Percentiles rank a stretch among this genome's conserved stretches.
Evolutionary conservation across 2,329 filamentous ascomycete genomes (phyloP).

Genomic region (Nemania sp.): DNA sequence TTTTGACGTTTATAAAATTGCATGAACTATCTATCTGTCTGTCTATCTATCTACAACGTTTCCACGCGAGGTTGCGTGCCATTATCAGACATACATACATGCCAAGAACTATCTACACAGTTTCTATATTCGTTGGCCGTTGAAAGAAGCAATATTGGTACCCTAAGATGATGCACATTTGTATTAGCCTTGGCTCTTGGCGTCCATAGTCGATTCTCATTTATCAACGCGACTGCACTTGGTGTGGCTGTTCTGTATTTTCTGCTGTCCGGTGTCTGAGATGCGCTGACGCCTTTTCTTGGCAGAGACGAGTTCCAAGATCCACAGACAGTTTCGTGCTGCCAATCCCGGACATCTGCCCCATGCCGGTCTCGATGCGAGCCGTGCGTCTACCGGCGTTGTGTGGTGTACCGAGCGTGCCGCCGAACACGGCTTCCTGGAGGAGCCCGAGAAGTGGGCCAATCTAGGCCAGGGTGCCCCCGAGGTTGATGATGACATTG

Average conservation of each 20-base stretch:
- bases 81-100: constrained; percentile 39
- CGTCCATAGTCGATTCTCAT: constrained; percentile 36
- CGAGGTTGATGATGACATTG: constrained; percentile 92
- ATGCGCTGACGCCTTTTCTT: constrained; percentile 44
- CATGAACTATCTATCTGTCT: too few species aligned
- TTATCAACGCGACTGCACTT: constrained; percentile 12
- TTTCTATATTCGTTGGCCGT: constrained; percentile 18
- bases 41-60: too few species aligned
- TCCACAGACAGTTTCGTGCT: constrained; percentile 88
- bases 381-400: constrained; percentile 89
- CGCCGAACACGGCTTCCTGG: constrained; percentile 86
- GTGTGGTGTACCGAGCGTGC: constrained; percentile 93
- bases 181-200: constrained; percentile 49
- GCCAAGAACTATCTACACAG: constrained; percentile 42
- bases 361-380: constrained; percentile 90
- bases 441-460: constrained; percentile 86
- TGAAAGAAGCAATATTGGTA: constrained; percentile 16
- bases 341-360: constrained; percentile 92
- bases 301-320: constrained; percentile 82
- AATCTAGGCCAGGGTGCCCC: constrained; percentile 95
- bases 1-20: constrained; percentile 25
- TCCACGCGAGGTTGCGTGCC: constrained; percentile 17
- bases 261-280: constrained; percentile 9
- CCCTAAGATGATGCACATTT: constrained; percentile 37
- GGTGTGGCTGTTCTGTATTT: constrained; percentile 27